Conservation (phyloP, 352 stramenopile genomes). For the Phytophthora foliorum region DNA sequence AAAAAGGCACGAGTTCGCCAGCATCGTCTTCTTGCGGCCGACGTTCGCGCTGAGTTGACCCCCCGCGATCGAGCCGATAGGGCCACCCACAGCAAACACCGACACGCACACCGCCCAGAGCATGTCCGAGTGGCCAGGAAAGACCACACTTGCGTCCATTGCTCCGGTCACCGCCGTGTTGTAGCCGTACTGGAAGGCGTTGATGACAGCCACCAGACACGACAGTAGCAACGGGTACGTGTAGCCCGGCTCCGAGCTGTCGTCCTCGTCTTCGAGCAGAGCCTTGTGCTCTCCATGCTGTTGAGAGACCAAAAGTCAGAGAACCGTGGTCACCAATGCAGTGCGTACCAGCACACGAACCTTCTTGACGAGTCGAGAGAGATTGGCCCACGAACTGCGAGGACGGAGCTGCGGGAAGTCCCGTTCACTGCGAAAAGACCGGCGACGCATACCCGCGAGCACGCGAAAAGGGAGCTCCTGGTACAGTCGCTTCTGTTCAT, state of each 20-base stretch:
- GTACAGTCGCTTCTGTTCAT: conserved; percentile 77
- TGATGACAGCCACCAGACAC: conserved; percentile 70
- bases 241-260: conserved; percentile 62
- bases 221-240: conserved; percentile 68
- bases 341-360: not conserved
- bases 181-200: conserved; percentile 78
- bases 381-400: conserved; percentile 63
- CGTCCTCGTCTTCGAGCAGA: conserved; percentile 51
- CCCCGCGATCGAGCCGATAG: conserved; percentile 61
- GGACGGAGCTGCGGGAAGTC: conserved; percentile 66
- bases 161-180: conserved; percentile 77
- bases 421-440: conserved; percentile 71
- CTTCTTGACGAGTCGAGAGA: conserved; percentile 56
- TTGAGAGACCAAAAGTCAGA: not conserved
- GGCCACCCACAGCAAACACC: conserved; percentile 67
- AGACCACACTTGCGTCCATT: conserved; percentile 59
- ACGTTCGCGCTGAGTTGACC: conserved; percentile 58
- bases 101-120: conserved; percentile 73
- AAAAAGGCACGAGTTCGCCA: conserved; percentile 66
- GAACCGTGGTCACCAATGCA: not conserved
- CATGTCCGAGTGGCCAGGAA: conserved; percentile 66
- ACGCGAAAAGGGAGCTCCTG: conserved; percentile 76
- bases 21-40: conserved; percentile 66
- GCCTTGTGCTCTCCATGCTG: conserved; percentile 71
- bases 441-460: conserved; percentile 67